These are phyloP conservation scores for Elongisporangium prolatum DNA, from an alignment of 352 stramenopile species.

Conservation along the genomic window DNA sequence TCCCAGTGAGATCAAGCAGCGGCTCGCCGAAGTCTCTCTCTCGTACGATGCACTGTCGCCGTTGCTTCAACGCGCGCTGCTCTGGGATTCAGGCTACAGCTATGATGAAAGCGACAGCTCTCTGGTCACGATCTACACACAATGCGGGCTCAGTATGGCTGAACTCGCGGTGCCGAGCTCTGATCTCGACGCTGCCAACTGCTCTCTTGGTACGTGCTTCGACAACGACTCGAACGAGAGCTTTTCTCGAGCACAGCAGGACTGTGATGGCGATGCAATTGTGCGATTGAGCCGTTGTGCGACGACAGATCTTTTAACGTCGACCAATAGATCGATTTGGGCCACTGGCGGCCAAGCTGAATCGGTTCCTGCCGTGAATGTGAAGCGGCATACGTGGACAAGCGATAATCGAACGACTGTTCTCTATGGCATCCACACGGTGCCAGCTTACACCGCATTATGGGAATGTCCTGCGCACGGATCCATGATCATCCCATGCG, in stretches of 20 bases:
- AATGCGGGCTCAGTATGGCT: constrained; percentile 24
- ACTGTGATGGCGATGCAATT: background rate
- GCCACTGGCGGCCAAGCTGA: constrained; percentile 11
- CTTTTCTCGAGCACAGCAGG: constrained; percentile 1
- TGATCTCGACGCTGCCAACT: constrained; percentile 13
- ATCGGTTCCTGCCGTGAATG: constrained; percentile 9
- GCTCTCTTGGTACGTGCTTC: constrained; percentile 8
- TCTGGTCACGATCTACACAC: constrained; percentile 18
- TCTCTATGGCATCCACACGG: constrained; percentile 16
- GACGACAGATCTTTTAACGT: background rate
- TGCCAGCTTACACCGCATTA: constrained; percentile 8
- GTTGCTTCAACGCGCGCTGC: constrained; percentile 22
- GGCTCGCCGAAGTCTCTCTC: constrained; percentile 11
- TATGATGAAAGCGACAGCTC: constrained; percentile 7
- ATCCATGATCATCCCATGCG: constrained; percentile 30
- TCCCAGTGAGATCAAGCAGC: constrained; percentile 13
- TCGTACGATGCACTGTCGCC: constrained; percentile 17
- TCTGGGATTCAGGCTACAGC: constrained; percentile 34
- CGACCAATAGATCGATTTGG: constrained; percentile 13
- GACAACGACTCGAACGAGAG: background rate
- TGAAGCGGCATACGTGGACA: constrained; percentile 19
- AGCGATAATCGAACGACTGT: constrained; percentile 11
- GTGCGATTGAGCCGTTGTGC: background rate
- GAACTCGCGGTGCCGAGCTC: constrained; percentile 22
- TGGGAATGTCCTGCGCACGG: constrained; percentile 12